phyloP scores from a whole-genome alignment of 2,329 filamentous ascomycete species.

The Coniochaeta prunicola region DNA sequence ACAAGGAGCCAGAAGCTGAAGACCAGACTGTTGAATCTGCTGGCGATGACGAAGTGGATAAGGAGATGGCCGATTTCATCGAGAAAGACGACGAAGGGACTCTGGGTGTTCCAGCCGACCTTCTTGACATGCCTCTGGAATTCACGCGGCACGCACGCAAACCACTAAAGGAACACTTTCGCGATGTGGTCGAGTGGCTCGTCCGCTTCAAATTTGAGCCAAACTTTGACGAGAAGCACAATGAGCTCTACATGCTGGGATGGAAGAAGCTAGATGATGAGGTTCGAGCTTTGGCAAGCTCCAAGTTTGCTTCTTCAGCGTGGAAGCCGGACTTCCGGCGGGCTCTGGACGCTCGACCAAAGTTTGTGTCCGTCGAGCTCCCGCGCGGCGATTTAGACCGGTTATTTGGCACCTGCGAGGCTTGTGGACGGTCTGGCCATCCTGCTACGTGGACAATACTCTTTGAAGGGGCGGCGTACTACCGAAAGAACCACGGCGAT shows the following conservation, averaged over 20 bases:
- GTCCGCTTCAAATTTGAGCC: constrained; percentile 73
- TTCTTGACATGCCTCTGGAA: constrained; percentile 54
- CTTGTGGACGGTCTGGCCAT: constrained; percentile 64
- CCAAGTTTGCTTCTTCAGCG: constrained; percentile 63
- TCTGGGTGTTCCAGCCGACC: constrained; percentile 46
- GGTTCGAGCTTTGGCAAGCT: constrained; percentile 57
- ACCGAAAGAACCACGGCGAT: constrained; percentile 34
- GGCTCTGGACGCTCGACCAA: constrained; percentile 58
- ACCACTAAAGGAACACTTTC: constrained; percentile 65
- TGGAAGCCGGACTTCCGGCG: constrained; percentile 64
- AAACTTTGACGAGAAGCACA: constrained; percentile 50
- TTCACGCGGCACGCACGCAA: constrained; percentile 61
- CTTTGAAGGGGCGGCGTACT: constrained; percentile 60
- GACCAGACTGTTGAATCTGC: not conserved
- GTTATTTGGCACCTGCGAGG: constrained; percentile 44
- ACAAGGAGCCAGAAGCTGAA: not conserved
- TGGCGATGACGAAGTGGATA: constrained; percentile 3
- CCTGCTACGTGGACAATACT: constrained; percentile 57
- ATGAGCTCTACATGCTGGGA: constrained; percentile 59
- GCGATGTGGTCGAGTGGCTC: constrained; percentile 71
- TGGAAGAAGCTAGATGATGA: constrained; percentile 69
- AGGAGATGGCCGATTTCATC: constrained; percentile 52
- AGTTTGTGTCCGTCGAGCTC: constrained; percentile 42
- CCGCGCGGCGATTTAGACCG: constrained; percentile 23
- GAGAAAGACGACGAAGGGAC: constrained; percentile 52